A percentile compares a stretch with the other conserved stretches of the same genome.
phyloP scores from a whole-genome alignment of 2,329 filamentous ascomycete species.

The Aspergillus tamarii region DNA sequence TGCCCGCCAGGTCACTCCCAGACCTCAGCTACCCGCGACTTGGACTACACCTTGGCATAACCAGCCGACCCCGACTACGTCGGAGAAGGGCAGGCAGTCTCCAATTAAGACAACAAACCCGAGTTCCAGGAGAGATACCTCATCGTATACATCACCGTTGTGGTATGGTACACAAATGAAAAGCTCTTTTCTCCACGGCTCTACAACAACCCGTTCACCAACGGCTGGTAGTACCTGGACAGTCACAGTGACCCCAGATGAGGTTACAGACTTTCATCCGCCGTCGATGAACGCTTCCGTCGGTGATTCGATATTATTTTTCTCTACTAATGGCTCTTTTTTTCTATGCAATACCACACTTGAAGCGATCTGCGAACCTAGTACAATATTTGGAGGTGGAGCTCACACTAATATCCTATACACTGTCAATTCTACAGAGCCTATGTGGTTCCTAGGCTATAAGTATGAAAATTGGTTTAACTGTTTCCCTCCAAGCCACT shows the following conservation, averaged over 20 bases:
- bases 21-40: neutral
- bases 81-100: neutral
- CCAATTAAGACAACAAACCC: neutral
- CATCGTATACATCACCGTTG: neutral
- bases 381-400: neutral
- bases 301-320: neutral
- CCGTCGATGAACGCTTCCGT: neutral
- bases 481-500: neutral
- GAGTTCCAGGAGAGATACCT: neutral
- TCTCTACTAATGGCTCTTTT: neutral
- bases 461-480: neutral
- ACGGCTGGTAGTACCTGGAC: neutral
- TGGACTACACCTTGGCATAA: neutral
- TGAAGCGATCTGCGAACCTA: neutral
- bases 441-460: neutral
- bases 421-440: neutral
- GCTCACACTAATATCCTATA: neutral
- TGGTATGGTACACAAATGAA: neutral
- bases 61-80: neutral
- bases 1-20: neutral
- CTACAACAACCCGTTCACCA: neutral
- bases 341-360: neutral
- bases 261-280: neutral
- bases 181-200: neutral
- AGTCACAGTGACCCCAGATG: neutral